Evolutionary conservation across 2,329 filamentous ascomycete genomes (phyloP), one percentile per base, ranked within the genome.

Genomic region (Apiospora phragmitis): DNA sequence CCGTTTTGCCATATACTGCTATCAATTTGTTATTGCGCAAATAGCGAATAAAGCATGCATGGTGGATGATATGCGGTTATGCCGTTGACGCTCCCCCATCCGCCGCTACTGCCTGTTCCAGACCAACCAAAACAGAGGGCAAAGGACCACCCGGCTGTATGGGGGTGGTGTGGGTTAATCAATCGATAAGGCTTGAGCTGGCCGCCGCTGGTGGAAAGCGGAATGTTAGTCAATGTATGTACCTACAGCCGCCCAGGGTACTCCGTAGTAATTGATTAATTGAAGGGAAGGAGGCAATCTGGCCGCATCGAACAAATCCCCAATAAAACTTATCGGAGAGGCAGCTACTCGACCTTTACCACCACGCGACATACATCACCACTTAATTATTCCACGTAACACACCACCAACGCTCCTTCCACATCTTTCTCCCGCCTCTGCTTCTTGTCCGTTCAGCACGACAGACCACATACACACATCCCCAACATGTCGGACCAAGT

Each of bases 401-500:
- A 67, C 41, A 35, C 24, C 42, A 47, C 18, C 35, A 67, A 47
- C 65, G 16, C 38, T 67, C 24, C 29, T 67, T 67, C 21, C 32
- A 38, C 67, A 24, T 68, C 32, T 21, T 11, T 42, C 45, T 59
- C 4, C 24, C 43, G 5, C 45, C n/a, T 38, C 47, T 41, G 26
- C 32, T 26, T 21, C 24, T 38, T 26, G 12, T 41, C 4, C 47
- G 47, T 62, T 62, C 32, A n/a, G 51, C 51, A 29, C 18, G 6
- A 38, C 26, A 62, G 41, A 45, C 18, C 35, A 12, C 35, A 24
- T 14, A n/a, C 38, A 35, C 47, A 43, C 67, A 49, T 68, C 67
- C 67, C 47, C 16, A 62, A n/a, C 32, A 72, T 72, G 71, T 43
- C 67, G 18, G 71, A 72, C 67, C 69, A 70, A 66, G 29, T 72